phyloP scores from a whole-genome alignment of 768 basidiomycete genomes.

The Termitomyces sp. region DNA sequence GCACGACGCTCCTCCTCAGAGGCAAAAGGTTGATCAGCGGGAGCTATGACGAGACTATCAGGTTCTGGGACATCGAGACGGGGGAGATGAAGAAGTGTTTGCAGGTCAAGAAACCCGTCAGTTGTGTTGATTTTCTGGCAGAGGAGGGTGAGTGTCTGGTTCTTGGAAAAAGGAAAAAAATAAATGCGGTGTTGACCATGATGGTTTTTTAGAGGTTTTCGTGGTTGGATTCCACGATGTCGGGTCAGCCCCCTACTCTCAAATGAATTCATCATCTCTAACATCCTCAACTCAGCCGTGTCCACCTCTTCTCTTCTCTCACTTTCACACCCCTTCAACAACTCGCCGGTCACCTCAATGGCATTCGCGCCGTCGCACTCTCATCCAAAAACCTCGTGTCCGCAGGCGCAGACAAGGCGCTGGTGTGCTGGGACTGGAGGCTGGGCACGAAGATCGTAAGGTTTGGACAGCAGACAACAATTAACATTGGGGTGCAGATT shows the following conservation, averaged over 20 bases:
- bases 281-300: constrained; percentile 44
- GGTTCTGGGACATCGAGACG: constrained; percentile 81
- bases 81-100: constrained; percentile 66
- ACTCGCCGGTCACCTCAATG: constrained; percentile 80
- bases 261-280: no score
- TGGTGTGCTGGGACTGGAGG: constrained; percentile 89
- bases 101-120: constrained; percentile 84
- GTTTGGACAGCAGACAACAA: constrained; percentile 90
- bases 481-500: constrained; percentile 87
- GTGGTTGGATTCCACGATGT: constrained; percentile 93
- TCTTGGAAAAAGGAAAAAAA: not conserved
- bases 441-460: constrained; percentile 83
- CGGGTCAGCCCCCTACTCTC: constrained; percentile 44
- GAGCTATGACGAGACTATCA: constrained; percentile 87
- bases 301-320: constrained; percentile 82
- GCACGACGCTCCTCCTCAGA: constrained; percentile 72
- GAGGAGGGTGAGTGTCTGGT: constrained; percentile 54
- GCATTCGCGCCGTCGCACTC: constrained; percentile 84
- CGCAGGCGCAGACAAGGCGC: constrained; percentile 70
- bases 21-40: constrained; percentile 84
- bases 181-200: not conserved
- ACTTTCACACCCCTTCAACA: constrained; percentile 83
- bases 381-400: constrained; percentile 83
- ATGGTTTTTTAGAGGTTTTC: constrained; percentile 58
- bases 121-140: constrained; percentile 80